A percentile compares a stretch with the other conserved stretches of the same genome.
Evolutionary conservation across 352 stramenopile genomes (phyloP).

Genomic region (Sclerospora graminicola): DNA sequence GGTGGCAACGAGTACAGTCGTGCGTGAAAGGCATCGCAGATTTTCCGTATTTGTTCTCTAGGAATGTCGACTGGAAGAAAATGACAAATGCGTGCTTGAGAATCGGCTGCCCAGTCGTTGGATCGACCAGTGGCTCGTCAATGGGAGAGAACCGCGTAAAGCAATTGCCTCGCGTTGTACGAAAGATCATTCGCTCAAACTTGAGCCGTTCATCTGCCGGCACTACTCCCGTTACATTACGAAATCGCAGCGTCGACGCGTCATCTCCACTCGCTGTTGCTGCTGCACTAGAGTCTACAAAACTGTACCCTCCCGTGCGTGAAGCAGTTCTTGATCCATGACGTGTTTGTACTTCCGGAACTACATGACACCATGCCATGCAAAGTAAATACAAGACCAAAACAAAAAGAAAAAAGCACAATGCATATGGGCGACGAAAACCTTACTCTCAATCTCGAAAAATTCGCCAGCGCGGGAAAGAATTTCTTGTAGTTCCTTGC

Average conservation of each 20-base stretch:
- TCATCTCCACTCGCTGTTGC: slow-evolving; percentile 14
- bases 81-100: slow-evolving; percentile 88
- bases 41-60: slow-evolving; percentile 98
- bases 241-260: slow-evolving; percentile 79
- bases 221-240: slow-evolving; percentile 91
- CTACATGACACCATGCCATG: slow-evolving; percentile 8
- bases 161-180: slow-evolving; percentile 97
- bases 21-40: slow-evolving; percentile 96
- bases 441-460: slow-evolving; percentile 75
- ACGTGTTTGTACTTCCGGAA: slow-evolving; percentile 44
- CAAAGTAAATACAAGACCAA: not conserved
- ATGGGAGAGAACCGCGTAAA: slow-evolving; percentile 96
- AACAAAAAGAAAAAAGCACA: not conserved
- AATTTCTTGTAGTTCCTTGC: slow-evolving; percentile 82
- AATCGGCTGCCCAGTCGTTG: slow-evolving; percentile 78
- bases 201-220: slow-evolving; percentile 88
- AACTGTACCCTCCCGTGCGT: slow-evolving; percentile 40
- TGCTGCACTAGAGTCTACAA: slow-evolving; percentile 20
- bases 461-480: slow-evolving; percentile 70
- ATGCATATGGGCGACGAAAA: too few relatives aligned
- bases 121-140: slow-evolving; percentile 85
- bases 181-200: slow-evolving; percentile 99
- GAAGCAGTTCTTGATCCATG: slow-evolving; percentile 47
- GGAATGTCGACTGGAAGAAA: slow-evolving; percentile 96
- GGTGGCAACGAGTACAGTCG: slow-evolving; percentile 92